Conservation (phyloP, 202 grass and related monocot genomes). For the Setaria italica region DNA sequence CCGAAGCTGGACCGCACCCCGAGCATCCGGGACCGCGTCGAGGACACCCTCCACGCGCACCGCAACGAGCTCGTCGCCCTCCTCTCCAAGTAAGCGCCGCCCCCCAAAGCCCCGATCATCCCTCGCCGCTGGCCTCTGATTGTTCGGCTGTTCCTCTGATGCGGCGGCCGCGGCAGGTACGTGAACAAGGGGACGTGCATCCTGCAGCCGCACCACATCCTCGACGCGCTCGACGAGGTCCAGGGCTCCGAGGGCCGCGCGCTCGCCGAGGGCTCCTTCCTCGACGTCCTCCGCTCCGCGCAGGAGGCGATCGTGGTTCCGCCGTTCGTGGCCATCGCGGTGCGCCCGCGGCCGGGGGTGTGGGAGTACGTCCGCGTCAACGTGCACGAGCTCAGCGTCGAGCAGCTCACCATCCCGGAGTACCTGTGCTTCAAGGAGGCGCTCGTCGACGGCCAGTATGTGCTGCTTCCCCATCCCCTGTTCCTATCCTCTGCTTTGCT, state of each 20-base stretch:
- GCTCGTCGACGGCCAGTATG: conserved; percentile 81
- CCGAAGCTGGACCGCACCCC: conserved; percentile 63
- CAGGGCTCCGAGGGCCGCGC: conserved; percentile 54
- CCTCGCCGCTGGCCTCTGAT: background rate
- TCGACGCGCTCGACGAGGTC: conserved; percentile 79
- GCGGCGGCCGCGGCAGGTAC: conserved; percentile 51
- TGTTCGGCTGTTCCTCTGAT: background rate
- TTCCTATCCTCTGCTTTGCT: conserved; percentile 10
- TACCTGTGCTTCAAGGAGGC: conserved; percentile 93
- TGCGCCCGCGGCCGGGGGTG: conserved; percentile 91
- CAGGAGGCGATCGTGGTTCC: conserved; percentile 98
- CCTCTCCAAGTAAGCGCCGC: conserved; percentile 65
- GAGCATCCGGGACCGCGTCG: conserved; percentile 85
- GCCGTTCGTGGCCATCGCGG: conserved; percentile 94
- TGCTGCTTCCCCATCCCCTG: conserved; percentile 11
- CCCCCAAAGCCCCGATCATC: background rate
- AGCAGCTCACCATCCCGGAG: conserved; percentile 83
- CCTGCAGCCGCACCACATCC: conserved; percentile 94
- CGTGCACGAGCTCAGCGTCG: conserved; percentile 90
- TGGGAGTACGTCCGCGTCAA: conserved; percentile 97
- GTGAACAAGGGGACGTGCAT: conserved; percentile 91
- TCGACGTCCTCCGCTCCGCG: conserved; percentile 82
- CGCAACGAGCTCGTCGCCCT: conserved; percentile 97
- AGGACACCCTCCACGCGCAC: conserved; percentile 85
- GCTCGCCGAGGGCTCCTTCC: conserved; percentile 81